Evolutionary conservation across 2,329 filamentous ascomycete species (phyloP).

Genomic region (Colletotrichum camelliae): DNA sequence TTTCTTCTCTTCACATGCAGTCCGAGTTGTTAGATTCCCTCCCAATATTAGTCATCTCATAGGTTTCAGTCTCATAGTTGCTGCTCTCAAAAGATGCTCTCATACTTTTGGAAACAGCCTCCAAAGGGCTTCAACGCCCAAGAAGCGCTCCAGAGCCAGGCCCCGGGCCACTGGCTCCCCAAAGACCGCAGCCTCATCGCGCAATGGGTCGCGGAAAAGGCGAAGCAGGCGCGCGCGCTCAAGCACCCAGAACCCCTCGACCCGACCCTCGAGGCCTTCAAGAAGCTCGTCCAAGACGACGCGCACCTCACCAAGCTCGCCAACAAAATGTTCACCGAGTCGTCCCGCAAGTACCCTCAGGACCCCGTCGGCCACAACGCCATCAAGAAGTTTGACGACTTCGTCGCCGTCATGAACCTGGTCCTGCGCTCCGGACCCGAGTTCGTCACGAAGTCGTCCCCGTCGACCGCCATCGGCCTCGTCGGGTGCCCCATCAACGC

Average conservation of each 20-base stretch:
- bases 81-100: not conserved
- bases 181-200: not conserved
- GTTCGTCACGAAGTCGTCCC: not conserved
- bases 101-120: not conserved
- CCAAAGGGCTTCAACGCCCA: not conserved
- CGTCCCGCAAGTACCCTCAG: not conserved
- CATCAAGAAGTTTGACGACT: not conserved
- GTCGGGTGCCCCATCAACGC: conserved; percentile 63
- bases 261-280: not conserved
- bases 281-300: not conserved
- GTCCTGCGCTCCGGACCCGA: not conserved
- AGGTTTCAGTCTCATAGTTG: not conserved
- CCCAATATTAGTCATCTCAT: not conserved
- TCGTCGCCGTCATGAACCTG: not conserved
- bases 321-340: conserved; percentile 2
- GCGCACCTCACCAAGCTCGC: not conserved
- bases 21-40: not conserved
- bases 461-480: conserved; percentile 36
- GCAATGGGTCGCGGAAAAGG: not conserved
- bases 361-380: not conserved
- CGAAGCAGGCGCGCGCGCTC: not conserved
- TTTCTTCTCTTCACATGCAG: not conserved
- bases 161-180: not conserved
- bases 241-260: not conserved
- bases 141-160: not conserved